Conservation (phyloP, 176 grass and related monocot genomes). For the Aegilops umbellulata region DNA sequence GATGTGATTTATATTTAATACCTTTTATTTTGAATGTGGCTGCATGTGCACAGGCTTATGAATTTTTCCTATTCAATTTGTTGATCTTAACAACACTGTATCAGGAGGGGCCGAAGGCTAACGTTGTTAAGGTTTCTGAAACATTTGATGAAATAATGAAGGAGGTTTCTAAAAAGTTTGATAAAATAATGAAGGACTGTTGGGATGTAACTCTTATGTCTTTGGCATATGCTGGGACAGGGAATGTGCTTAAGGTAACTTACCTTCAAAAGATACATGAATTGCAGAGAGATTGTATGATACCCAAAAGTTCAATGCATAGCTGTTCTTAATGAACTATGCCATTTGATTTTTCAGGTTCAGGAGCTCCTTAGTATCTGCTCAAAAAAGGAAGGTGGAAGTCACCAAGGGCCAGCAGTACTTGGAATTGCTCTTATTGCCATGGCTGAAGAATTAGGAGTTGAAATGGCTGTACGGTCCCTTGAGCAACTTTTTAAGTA, state of each 20-base stretch:
- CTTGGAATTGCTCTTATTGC: conserved; percentile 96
- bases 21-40: not conserved
- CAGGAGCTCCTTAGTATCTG: conserved; percentile 84
- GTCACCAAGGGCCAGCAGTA: conserved; percentile 93
- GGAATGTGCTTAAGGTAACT: conserved; percentile 95
- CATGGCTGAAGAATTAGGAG: conserved; percentile 94
- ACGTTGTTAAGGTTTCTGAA: conserved; percentile 35
- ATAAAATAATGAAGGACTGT: conserved; percentile 90
- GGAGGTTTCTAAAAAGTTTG: conserved; percentile 92
- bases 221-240: conserved; percentile 94
- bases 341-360: conserved; percentile 40
- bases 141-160: conserved; percentile 68
- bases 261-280: not conserved
- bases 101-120: conserved; percentile 84
- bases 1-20: not conserved
- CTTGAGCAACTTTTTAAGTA: conserved; percentile 92
- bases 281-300: not conserved
- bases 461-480: conserved; percentile 88
- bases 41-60: not conserved
- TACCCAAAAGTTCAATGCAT: not conserved
- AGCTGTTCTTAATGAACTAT: conserved; percentile 15
- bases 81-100: conserved; percentile 15
- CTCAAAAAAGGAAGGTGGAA: conserved; percentile 75
- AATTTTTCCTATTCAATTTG: not conserved
- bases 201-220: conserved; percentile 90